Evolutionary conservation across 768 basidiomycete genomes (phyloP).

Genomic region (Scleroderma citrinum): DNA sequence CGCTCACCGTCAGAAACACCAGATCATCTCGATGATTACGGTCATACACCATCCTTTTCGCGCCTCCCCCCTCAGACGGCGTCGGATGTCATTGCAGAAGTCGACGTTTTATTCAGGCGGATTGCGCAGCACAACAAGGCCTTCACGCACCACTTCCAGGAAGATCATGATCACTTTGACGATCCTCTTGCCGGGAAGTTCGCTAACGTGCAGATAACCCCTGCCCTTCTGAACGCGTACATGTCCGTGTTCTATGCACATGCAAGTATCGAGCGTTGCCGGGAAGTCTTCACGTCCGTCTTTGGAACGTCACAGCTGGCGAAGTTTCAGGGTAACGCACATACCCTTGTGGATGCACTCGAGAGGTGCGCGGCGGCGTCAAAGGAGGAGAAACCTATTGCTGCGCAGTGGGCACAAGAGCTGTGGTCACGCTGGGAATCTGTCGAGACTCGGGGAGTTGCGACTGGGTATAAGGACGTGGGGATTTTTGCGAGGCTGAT

Average conservation of each 20-base stretch:
- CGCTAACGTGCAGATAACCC: constrained; percentile 46
- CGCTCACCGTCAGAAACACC: neutral
- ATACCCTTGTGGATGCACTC: constrained; percentile 59
- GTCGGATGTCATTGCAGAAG: constrained; percentile 69
- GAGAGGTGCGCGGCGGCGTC: constrained; percentile 51
- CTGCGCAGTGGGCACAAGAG: constrained; percentile 48
- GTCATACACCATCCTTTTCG: constrained; percentile 23
- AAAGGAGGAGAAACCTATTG: constrained; percentile 41
- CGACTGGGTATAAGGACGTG: constrained; percentile 16
- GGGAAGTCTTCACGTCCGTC: constrained; percentile 44
- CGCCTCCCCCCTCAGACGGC: constrained; percentile 68
- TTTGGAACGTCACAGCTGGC: constrained; percentile 30
- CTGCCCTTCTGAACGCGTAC: constrained; percentile 74
- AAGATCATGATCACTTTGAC: neutral
- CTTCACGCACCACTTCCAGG: too few relatives aligned
- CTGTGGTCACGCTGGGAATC: constrained; percentile 63
- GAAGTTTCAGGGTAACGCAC: constrained; percentile 42
- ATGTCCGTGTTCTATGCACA: constrained; percentile 70
- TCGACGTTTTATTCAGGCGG: constrained; percentile 54
- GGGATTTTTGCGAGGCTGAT: constrained; percentile 41
- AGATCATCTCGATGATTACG: constrained; percentile 4
- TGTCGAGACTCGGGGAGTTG: constrained; percentile 37
- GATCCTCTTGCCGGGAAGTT: constrained; percentile 39
- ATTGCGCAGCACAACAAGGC: constrained; percentile 40
- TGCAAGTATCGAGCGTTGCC: constrained; percentile 41